phyloP scores from a whole-genome alignment of 345 rosid species.

The Aurinia saxatilis region DNA sequence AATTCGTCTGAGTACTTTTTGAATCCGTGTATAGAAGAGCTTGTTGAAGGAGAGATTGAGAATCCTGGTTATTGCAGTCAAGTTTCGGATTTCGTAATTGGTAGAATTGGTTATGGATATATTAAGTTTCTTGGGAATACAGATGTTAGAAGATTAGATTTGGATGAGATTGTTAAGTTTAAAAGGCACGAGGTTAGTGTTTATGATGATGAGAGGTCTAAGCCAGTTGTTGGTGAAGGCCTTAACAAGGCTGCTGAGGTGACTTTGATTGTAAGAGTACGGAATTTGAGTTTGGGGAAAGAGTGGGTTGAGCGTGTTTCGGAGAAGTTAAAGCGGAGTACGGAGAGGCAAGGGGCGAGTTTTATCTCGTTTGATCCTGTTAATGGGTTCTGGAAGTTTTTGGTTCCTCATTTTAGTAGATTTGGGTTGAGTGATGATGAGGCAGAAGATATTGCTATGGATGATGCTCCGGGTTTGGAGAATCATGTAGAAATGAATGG shows the following conservation, averaged over 20 bases:
- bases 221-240: slow-evolving; percentile 74
- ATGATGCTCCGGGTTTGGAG: slow-evolving; percentile 41
- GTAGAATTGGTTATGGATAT: slow-evolving; percentile 70
- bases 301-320: slow-evolving; percentile 29
- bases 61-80: slow-evolving; percentile 67
- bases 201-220: slow-evolving; percentile 64
- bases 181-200: slow-evolving; percentile 62
- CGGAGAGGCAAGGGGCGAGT: slow-evolving; percentile 67
- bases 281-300: slow-evolving; percentile 19
- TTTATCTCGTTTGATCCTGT: slow-evolving; percentile 59
- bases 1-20: slow-evolving; percentile 49
- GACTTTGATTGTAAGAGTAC: slow-evolving; percentile 43
- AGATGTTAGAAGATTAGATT: slow-evolving; percentile 63
- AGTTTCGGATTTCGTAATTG: slow-evolving; percentile 66
- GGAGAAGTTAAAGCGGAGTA: slow-evolving; percentile 39
- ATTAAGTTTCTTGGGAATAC: slow-evolving; percentile 70
- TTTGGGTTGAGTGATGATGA: slow-evolving; percentile 94
- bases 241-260: slow-evolving; percentile 92
- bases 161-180: slow-evolving; percentile 69
- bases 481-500: slow-evolving; percentile 36
- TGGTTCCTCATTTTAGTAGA: slow-evolving; percentile 84
- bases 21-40: slow-evolving; percentile 54
- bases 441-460: slow-evolving; percentile 75
- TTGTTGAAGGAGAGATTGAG: slow-evolving; percentile 40
- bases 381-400: slow-evolving; percentile 70